Evolutionary conservation across 2,329 filamentous ascomycete genomes (phyloP), one percentile per base, ranked within the genome.

Genomic region (Diaporthe sp.): DNA sequence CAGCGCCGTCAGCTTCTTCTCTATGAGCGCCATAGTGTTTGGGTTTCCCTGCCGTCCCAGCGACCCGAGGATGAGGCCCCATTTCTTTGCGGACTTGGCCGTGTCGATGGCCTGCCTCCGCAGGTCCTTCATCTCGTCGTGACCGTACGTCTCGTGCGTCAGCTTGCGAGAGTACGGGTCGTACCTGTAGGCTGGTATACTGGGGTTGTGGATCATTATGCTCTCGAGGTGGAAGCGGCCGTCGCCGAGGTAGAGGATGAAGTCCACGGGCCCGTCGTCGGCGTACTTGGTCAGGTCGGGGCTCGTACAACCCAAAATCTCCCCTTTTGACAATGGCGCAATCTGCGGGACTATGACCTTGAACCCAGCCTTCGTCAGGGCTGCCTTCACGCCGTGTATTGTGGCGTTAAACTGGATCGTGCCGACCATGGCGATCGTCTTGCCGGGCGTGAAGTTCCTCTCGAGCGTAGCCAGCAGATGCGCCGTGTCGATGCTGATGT

Each of bases 331-430:
- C 7, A 99, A 85, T 0, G 97, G 97, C 46, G 94, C 92, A 78
- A 98, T 98, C 84, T 99, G 97, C 0, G 97, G 97, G 44, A 98
- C 93, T 34, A 98, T 82, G 46, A 98, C 90, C 75, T 90, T 91
- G 88, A 96, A 98, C 22, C 97, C 97, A 19, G 95, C 94, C 58
- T 91, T 92, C 79, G 98, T 94, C 9, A 99, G 90, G 22, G 92
- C 90, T 42, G 92, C 89, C 77, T 92, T 92, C 19, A 98, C 92
- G 22, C 94, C 95, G 84, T 99, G 97, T 44, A 99, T 93, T 0
- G 97, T 98, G 49, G 96, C 95, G 85, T 99, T 99, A 89, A 99
- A 99, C 83, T 99, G 97, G 79, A 99, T 99, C 0, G 97, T 99
- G 65, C 97, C 96, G 22, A 99, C 96, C 79, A 98, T 90, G 7